A percentile compares a stretch with the other conserved stretches of the same genome.
Evolutionary conservation across 176 grass and related monocot species (phyloP).

Genomic region (Dendrocalamus sinicus): DNA sequence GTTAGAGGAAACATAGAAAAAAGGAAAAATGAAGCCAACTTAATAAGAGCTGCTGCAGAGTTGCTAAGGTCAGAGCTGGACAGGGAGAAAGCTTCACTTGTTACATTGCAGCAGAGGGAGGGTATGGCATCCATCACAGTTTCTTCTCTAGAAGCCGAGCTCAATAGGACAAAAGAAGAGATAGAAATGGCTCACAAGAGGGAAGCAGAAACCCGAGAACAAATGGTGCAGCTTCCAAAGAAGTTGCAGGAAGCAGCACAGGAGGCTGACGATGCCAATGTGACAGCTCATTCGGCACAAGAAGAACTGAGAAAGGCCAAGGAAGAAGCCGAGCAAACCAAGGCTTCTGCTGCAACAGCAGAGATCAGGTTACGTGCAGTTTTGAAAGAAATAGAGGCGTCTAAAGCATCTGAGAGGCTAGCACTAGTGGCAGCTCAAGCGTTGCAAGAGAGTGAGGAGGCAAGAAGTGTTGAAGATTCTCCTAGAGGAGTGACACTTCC

Average conservation of each 20-base stretch:
- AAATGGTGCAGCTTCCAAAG: conserved; percentile 78
- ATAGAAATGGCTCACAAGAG: conserved; percentile 67
- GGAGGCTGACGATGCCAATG: conserved; percentile 77
- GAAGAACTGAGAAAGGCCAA: conserved; percentile 80
- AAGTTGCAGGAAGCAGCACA: conserved; percentile 82
- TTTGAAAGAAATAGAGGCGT: conserved; percentile 87
- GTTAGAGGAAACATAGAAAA: conserved; percentile 64
- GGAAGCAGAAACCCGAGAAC: conserved; percentile 67
- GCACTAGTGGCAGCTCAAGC: conserved; percentile 74
- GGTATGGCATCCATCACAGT: conserved; percentile 86
- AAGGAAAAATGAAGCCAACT: conserved; percentile 58
- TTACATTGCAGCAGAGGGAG: conserved; percentile 78
- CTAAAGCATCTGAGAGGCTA: conserved; percentile 73
- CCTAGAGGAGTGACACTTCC: conserved; percentile 66
- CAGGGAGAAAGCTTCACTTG: conserved; percentile 67
- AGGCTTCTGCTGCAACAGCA: conserved; percentile 63
- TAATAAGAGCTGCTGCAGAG: conserved; percentile 58
- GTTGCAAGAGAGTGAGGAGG: conserved; percentile 74
- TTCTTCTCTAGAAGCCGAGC: conserved; percentile 84
- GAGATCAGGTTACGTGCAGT: conserved; percentile 69
- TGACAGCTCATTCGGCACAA: conserved; percentile 57
- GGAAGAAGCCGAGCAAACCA: conserved; percentile 80
- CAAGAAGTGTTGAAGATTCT: conserved; percentile 59
- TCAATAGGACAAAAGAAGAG: conserved; percentile 69
- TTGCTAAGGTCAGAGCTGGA: conserved; percentile 69